Conservation (phyloP, 2,329 filamentous ascomycete genomes). For the Penicillium sumatraense region DNA sequence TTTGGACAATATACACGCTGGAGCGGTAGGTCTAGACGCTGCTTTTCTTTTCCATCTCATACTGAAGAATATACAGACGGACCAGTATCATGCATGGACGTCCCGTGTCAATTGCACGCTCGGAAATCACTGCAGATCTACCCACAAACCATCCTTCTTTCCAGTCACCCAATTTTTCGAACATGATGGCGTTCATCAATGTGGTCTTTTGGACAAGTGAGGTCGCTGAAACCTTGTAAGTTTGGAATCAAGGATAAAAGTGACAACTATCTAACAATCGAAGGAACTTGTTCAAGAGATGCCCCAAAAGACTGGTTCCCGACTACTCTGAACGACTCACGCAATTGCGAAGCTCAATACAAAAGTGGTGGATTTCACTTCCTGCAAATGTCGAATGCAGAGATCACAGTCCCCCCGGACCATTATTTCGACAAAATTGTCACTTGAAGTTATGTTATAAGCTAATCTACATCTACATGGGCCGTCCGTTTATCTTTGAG, state of each 20-base stretch:
- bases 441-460: conserved; percentile 58
- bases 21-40: conserved; percentile 60
- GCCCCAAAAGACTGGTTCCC: neutral
- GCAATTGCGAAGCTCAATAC: conserved; percentile 37
- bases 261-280: conserved; percentile 26
- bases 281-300: conserved; percentile 37
- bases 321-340: conserved; percentile 37
- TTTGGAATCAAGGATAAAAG: neutral
- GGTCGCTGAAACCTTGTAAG: conserved; percentile 45
- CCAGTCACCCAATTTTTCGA: conserved; percentile 47
- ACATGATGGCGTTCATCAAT: conserved; percentile 53
- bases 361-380: conserved; percentile 45
- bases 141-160: conserved; percentile 50
- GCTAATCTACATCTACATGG: conserved; percentile 57
- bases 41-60: neutral
- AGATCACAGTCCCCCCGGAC: conserved; percentile 44
- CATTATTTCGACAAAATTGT: conserved; percentile 53
- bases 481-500: conserved; percentile 56
- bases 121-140: conserved; percentile 59
- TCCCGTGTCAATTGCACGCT: conserved; percentile 56
- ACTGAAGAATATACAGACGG: conserved; percentile 40
- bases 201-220: conserved; percentile 46
- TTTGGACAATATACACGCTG: conserved; percentile 61
- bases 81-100: conserved; percentile 61
- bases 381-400: conserved; percentile 39